A percentile compares a stretch with the other conserved stretches of the same genome.
These are phyloP conservation scores for Prinsepia uniflora DNA, from an alignment of 306 rosid species.

Conservation along the genomic window DNA sequence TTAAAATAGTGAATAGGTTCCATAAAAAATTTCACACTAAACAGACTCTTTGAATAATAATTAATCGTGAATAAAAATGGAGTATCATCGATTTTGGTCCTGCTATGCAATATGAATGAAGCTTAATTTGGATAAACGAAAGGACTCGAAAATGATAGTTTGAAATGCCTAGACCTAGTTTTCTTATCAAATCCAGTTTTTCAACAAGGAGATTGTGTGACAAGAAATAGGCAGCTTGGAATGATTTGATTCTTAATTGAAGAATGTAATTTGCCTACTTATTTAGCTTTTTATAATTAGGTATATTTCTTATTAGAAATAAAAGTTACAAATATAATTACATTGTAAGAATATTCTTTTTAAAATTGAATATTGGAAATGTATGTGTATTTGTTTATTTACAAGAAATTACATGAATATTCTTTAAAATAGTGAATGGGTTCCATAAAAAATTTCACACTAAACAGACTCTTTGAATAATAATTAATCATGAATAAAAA, in stretches of 20 bases:
- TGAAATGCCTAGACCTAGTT: conserved; percentile 12
- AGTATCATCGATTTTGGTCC: conserved; percentile 22
- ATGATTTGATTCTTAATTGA: too few species aligned
- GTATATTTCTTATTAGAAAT: too few species aligned
- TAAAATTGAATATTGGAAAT: too few species aligned
- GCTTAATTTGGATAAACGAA: background rate
- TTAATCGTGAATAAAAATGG: background rate
- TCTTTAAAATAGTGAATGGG: too few species aligned
- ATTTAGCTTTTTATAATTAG: background rate
- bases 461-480: too few species aligned
- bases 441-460: too few species aligned
- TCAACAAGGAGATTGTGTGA: conserved; percentile 5
- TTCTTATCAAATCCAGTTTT: background rate
- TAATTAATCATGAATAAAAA: too few species aligned
- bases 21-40: too few species aligned
- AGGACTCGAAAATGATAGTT: conserved; percentile 13
- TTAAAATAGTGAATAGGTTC: too few species aligned
- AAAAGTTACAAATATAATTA: too few species aligned
- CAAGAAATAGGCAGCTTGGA: background rate
- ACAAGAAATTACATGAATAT: background rate
- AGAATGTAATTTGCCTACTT: background rate
- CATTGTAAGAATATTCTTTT: too few species aligned
- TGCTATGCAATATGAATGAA: background rate
- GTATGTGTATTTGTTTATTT: background rate
- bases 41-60: too few species aligned